phyloP scores from a whole-genome alignment of 1,139 yeast genomes.

The Lodderomyces parapsilosis region DNA sequence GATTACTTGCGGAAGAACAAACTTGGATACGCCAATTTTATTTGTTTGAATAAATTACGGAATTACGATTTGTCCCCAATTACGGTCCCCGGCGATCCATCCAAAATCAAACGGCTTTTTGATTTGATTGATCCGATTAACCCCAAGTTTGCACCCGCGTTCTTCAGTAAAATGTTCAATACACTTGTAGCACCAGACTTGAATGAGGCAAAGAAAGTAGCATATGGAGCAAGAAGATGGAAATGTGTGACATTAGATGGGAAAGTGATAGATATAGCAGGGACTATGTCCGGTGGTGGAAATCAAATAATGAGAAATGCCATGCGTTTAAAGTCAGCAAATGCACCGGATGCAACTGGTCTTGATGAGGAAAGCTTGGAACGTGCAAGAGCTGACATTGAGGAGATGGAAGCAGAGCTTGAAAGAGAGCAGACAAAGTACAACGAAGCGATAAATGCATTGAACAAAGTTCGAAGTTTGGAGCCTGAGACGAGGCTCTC shows the following conservation, averaged over 20 bases:
- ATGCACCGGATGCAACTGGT: constrained; percentile 17
- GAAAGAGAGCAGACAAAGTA: constrained; percentile 52
- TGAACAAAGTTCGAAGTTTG: constrained; percentile 58
- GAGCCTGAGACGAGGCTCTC: constrained; percentile 70
- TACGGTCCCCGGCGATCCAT: constrained; percentile 66
- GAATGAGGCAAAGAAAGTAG: constrained; percentile 81
- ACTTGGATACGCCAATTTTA: constrained; percentile 87
- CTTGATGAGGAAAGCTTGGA: constrained; percentile 60
- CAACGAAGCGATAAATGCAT: constrained; percentile 58
- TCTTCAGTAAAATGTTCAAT: constrained; percentile 80
- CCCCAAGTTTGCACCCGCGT: constrained; percentile 76
- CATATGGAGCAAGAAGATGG: constrained; percentile 78
- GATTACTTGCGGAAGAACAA: constrained; percentile 81
- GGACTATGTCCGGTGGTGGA: constrained; percentile 98
- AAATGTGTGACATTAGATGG: constrained; percentile 95
- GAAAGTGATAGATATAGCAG: constrained; percentile 88
- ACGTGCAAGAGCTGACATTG: constrained; percentile 13
- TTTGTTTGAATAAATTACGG: constrained; percentile 73
- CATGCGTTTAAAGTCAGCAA: constrained; percentile 50
- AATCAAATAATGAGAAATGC: constrained; percentile 61
- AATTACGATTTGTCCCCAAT: constrained; percentile 59
- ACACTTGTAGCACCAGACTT: constrained; percentile 83
- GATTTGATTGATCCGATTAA: constrained; percentile 75
- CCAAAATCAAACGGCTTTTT: constrained; percentile 74
- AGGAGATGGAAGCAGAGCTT: constrained; percentile 54